phyloP scores from a whole-genome alignment of 805 yeast species.

The Yamadazyma sp. region DNA sequence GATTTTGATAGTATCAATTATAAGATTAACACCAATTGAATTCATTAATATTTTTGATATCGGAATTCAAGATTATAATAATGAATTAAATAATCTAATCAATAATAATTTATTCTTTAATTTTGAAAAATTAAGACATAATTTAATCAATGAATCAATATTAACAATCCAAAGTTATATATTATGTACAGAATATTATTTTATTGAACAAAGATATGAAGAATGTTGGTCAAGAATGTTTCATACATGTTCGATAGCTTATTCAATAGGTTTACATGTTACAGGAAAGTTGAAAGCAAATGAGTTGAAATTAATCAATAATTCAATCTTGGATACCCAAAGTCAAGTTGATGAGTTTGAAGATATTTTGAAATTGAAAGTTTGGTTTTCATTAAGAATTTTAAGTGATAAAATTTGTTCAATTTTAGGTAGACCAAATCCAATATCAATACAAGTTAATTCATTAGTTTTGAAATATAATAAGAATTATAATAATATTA shows the following conservation, averaged over 20 bases:
- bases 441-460: conserved; percentile 44
- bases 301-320: conserved; percentile 10
- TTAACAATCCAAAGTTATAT: conserved; percentile 49
- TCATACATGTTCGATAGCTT: conserved; percentile 47
- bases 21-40: conserved; percentile 32
- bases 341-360: conserved; percentile 31
- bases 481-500: conserved; percentile 14
- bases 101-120: conserved; percentile 28
- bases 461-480: conserved; percentile 24
- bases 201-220: conserved; percentile 47
- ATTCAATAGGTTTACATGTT: conserved; percentile 51
- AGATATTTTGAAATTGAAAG: conserved; percentile 36
- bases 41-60: conserved; percentile 10
- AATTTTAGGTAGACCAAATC: conserved; percentile 53
- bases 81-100: conserved; percentile 4
- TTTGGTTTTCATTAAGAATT: conserved; percentile 50
- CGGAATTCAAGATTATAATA: conserved; percentile 7
- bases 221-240: conserved; percentile 52
- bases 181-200: conserved; percentile 50
- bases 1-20: conserved; percentile 40
- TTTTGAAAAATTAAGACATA: conserved; percentile 44
- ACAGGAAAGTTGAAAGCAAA: conserved; percentile 25
- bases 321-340: conserved; percentile 7
- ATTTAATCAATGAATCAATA: conserved; percentile 45
- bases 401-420: conserved; percentile 49